Evolutionary conservation across 805 yeast genomes (phyloP).

Genomic region (Ogataea salicorniae): DNA sequence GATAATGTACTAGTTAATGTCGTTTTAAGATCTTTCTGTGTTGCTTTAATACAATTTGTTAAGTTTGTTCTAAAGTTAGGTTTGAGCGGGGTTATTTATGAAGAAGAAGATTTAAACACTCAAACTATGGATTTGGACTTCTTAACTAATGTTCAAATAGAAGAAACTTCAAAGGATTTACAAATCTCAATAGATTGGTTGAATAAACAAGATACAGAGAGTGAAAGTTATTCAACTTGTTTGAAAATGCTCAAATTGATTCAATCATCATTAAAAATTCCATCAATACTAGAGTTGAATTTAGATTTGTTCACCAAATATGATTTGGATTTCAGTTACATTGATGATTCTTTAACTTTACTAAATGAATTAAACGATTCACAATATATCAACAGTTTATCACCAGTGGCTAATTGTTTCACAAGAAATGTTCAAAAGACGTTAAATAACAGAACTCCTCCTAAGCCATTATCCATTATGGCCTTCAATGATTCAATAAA

Average conservation of each 20-base stretch:
- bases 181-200: constrained; percentile 33
- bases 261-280: constrained; percentile 3
- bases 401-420: constrained; percentile 35
- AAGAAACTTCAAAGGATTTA: constrained; percentile 24
- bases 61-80: constrained; percentile 44
- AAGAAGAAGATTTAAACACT: constrained; percentile 71
- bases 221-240: constrained; percentile 9
- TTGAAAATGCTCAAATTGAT: constrained; percentile 13
- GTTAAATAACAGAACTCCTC: constrained; percentile 47
- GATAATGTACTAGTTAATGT: constrained; percentile 38
- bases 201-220: constrained; percentile 11
- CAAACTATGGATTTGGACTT: constrained; percentile 52
- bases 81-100: constrained; percentile 54
- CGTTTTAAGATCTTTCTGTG: constrained; percentile 45
- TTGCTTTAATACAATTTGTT: constrained; percentile 52
- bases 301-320: constrained; percentile 8
- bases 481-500: constrained; percentile 16
- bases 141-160: constrained; percentile 21
- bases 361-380: constrained; percentile 4
- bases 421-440: constrained; percentile 44
- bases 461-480: constrained; percentile 25
- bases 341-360: constrained; percentile 4
- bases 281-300: constrained; percentile 4
- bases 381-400: constrained; percentile 18
- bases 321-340: constrained; percentile 2